Conservation (phyloP, 1,139 yeast species). For the Candida albicans region DNA sequence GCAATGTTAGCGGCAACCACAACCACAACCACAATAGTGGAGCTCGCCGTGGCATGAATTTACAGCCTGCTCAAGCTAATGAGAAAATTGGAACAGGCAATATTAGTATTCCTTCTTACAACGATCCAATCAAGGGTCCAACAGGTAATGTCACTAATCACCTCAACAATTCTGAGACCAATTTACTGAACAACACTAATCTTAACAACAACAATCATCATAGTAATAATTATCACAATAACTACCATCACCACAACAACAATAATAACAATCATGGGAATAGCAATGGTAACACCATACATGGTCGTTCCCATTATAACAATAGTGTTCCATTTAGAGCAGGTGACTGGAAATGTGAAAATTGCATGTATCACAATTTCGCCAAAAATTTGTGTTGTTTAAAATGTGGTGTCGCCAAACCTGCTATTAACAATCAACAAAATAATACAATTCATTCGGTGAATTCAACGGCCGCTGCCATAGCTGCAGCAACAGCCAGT, state of each 20-base stretch:
- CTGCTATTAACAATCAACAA: conserved; percentile 30
- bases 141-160: not conserved
- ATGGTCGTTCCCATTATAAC: conserved; percentile 16
- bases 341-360: conserved; percentile 96
- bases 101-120: not conserved
- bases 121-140: not conserved
- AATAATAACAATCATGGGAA: conserved; percentile 12
- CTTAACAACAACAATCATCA: conserved; percentile 9
- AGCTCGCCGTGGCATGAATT: not conserved
- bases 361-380: conserved; percentile 87
- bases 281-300: conserved; percentile 11
- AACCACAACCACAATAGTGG: no score
- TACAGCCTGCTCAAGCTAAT: not conserved
- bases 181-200: conserved; percentile 4
- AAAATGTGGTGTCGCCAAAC: conserved; percentile 83
- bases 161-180: no score
- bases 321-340: conserved; percentile 82
- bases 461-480: conserved; percentile 50
- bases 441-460: conserved; percentile 31
- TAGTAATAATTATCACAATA: conserved; percentile 2
- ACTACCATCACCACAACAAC: conserved; percentile 10
- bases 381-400: conserved; percentile 87
- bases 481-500: conserved; percentile 55
- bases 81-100: not conserved
- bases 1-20: not conserved